Evolutionary conservation across 345 rosid species (phyloP), one percentile per base, ranked within the genome.

Genomic region (Barbarea vulgaris): DNA sequence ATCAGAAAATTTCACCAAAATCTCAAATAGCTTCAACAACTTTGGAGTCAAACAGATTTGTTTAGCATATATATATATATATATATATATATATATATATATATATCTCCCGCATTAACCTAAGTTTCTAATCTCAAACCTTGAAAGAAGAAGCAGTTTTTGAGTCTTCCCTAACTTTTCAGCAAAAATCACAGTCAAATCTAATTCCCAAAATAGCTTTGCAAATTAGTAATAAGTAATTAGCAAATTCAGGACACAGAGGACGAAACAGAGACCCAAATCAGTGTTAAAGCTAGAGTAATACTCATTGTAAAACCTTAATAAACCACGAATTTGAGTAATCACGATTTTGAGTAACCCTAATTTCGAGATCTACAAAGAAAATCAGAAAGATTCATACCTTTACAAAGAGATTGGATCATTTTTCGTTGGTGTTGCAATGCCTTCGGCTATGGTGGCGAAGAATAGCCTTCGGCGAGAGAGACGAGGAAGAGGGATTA

Each of bases 181-280:
- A 52, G 51, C 37, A 62, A 4, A 42, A 37, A 44, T 42, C 64
- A 21, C 7, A 1, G 69, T 39, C 62, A 58, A 75, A 76, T 41
- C 34, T 9, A 27, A 9, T 67, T 76, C 64, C 75, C 9, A 54
- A 69, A 76, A 52, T 76, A 69, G 79, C 50, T 52, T 27, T 21
- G n/a, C 3, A 39, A 47, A 75, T 0, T 44, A 44, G 15, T 5
- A 42, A 41, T 14, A 14, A 44, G 11, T 46, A 14, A 48, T 31
- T 21, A 42, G 28, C 74, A 67, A 56, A 46, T 33, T 55, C 65
- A 74, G 4, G 15, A 66, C 5, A 46, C 47, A 28, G 21, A 59
- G 6, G 52, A n/a, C n/a, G n/a, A n/a, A n/a, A n/a, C n/a, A n/a
- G n/a, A 50, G 19, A 75, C 28, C 8, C 55, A 19, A 50, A 61